Base-by-base conservation (phyloP, 2,329 filamentous ascomycete species). In the Aurifilum marmelostoma region DNA sequence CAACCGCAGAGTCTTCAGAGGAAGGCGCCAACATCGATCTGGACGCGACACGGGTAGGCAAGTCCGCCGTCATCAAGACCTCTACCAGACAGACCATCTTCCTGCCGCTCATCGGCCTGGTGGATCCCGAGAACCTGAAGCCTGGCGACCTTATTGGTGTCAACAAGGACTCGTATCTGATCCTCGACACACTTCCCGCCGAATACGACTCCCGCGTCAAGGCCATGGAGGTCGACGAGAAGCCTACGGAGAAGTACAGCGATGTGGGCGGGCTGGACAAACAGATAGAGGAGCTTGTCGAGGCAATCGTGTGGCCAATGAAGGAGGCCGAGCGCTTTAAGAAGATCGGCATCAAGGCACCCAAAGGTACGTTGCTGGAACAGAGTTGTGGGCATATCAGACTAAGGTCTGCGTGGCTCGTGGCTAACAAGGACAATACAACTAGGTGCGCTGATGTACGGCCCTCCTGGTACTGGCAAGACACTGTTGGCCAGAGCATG, bases 211-310 rank as follows among this genome's bases (percentile, higher is more conserved):
- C 95, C 83, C 90, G 96, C 80, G 96, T 99, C 74, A 99, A 99
- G 85, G 97, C 97, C 47, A 99, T 99, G 96, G 97, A 99, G 84
- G 96, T 99, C 9, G 96, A 99, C 77, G 97, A 99, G 87, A 99
- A 99, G 86, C 97, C 96, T 12, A 98, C 94, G 52, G 96, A 99
- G 82, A 97, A 98, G 83, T 99, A 99, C 83, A 96, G 91, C 67
- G 96, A 99, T 83, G 97, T 99, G 18, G 96, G 96, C 82, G 96
- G 96, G 65, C 82, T 99, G 76, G 94, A 97, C 82, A 99, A 99
- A 84, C 96, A 99, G 85, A 99, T 99, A 77, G 95, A 97, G 80
- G 97, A 99, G 83, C 87, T 99, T 67, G 94, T 99, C 11, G 96
- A 99, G 83, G 96, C 96, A 67, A 96, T 99, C 63, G 96, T 99